Evolutionary conservation across 345 rosid species (phyloP), one percentile per base, ranked within the genome.

Genomic region (Citrus sp.): DNA sequence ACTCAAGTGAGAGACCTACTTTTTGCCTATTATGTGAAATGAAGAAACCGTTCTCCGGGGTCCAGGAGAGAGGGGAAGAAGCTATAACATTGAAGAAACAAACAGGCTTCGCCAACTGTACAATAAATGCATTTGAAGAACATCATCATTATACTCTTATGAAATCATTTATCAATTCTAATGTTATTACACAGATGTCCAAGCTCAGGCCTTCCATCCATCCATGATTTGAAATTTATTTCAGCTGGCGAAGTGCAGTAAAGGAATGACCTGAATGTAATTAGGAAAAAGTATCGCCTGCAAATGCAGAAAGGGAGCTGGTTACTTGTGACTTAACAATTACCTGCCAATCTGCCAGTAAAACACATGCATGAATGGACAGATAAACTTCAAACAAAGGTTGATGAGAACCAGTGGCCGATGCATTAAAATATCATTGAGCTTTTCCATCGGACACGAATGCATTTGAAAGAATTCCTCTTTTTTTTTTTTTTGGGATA

Each of bases 251-350:
- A 84, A 1, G 90, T 73, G 89, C 91, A 79, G 81, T 95, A 91
- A 9, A 95, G 97, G 78, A 92, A 95, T 12, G 99, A 93, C 80
- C 93, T 89, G 91, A 87, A 95, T 40, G 97, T 93, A 71, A 95
- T 90, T 70, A 93, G 91, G 84, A 81, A 87, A 80, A 95, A 93
- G 87, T 95, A 95, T 10, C 98, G 91, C 95, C 98, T 95, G 94
- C 82, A 77, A 82, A 77, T 6, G 58, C 38, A 51, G 35, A 60
- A 42, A 54, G 64, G 27, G 37, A 74, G 28, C 18, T 24, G 32
- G 46, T 78, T 59, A 73, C 16, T 6, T 18, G 7, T 58, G 1
- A 3, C 3, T 22, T 9, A 71, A 28, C 4, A 46, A 70, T 30
- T 16, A 19, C 28, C 28, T 49, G 12, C 40, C 38, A 16, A 28